Evolutionary conservation across 1,139 yeast species (phyloP).

Genomic region (Debaryomyces singareniensis): DNA sequence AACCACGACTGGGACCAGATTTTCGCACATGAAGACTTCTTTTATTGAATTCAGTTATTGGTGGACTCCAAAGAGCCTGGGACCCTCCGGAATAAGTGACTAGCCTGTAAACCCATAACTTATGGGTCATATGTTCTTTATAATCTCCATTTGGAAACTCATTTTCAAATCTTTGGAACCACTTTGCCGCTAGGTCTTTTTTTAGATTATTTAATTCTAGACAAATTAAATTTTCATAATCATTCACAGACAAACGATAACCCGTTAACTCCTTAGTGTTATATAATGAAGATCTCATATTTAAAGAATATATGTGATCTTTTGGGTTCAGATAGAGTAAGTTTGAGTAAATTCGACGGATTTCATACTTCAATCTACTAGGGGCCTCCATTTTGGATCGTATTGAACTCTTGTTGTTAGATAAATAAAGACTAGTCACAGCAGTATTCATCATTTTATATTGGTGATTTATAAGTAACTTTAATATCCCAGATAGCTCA

Average conservation of each 20-base stretch:
- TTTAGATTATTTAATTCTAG: constrained; percentile 31
- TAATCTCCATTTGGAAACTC: constrained; percentile 13
- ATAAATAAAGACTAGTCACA: constrained; percentile 5
- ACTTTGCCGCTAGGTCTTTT: constrained; percentile 33
- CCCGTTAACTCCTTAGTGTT: constrained; percentile 14
- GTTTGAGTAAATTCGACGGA: constrained; percentile 23
- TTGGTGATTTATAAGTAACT: constrained; percentile 18
- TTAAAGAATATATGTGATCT: constrained; percentile 17
- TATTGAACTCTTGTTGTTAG: constrained; percentile 3
- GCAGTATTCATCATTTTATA: constrained; percentile 9
- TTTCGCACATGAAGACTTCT: constrained; percentile 13
- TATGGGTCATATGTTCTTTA: constrained; percentile 18
- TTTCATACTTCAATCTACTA: constrained; percentile 11
- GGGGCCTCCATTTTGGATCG: constrained; percentile 4
- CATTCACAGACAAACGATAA: constrained; percentile 17
- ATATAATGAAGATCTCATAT: constrained; percentile 15
- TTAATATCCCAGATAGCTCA: constrained; percentile 21
- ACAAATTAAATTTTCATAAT: constrained; percentile 33
- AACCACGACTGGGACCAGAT: constrained; percentile 7
- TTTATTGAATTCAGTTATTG: constrained; percentile 15
- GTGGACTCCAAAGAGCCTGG: constrained; percentile 25
- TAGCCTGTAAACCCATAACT: constrained; percentile 31
- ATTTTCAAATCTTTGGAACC: constrained; percentile 30
- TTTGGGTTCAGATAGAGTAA: constrained; percentile 16
- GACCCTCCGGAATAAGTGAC: constrained; percentile 30